Evolutionary conservation across 768 basidiomycete species (phyloP), one percentile per base, ranked within the genome.

Genomic region (Hygrophorus pudorinus): DNA sequence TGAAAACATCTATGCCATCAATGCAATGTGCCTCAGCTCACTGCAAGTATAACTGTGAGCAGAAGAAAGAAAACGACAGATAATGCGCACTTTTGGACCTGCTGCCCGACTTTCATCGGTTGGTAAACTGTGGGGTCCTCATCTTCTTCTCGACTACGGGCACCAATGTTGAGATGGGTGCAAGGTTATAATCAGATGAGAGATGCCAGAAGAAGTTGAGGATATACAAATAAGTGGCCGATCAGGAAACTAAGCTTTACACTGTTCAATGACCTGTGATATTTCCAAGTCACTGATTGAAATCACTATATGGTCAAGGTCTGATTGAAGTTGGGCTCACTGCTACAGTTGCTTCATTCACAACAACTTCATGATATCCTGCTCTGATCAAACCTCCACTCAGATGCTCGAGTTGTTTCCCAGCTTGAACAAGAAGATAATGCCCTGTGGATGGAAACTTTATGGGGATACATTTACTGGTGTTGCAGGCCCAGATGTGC

Each of bases 151-250:
- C 65, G 63, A 2, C 79, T 78, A 24, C 71, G 72, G 5, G 65
- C 7, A 59, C 52, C 16, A 93, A 65, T 0, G 59, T 51, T 7
- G 76, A 72, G 2, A 90, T 73, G 2, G 86, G 79, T 6, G 61
- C 65, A n/a, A 92, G 71, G 42, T 86, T 79, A 46, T 76, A 78
- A 59, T 92, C 87, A 1, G 91, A 90, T 0, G 80, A 87, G 10
- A 96, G 72, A 56, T 92, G 90, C 85, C 86, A 94, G 70, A 96
- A 96, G 62, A 93, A 92, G 92, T 97, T 1, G 89, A 93, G 2
- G 91, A 93, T 51, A 98, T 92, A n/a, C 93, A 82, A 51, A 93
- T 88, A 29, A 85, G 67, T 10, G 93, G 93, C n/a, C 93, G 79
- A 43, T 77, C 71, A 2, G 89, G 80, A 47, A 65, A 68, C 47